These are phyloP conservation scores for Chionographis japonica DNA, from an alignment of 106 monocot genomes.

Conservation along the genomic window DNA sequence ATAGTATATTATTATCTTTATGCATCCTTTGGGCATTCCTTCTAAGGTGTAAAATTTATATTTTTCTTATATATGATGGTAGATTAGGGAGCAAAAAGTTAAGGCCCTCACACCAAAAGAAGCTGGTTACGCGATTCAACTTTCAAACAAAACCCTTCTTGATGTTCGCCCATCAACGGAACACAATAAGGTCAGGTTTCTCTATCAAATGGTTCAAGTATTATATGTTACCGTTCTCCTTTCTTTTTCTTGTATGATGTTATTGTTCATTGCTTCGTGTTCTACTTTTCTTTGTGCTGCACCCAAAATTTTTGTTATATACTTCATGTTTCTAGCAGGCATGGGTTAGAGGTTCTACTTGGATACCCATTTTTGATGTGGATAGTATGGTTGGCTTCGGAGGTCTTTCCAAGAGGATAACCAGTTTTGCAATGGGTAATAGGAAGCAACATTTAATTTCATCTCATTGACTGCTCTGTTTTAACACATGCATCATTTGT, in stretches of 20 bases:
- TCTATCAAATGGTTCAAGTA: not conserved
- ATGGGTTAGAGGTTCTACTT: conserved; percentile 87
- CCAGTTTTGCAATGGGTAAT: conserved; percentile 91
- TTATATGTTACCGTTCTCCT: not conserved
- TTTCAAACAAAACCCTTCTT: conserved; percentile 73
- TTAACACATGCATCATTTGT: not conserved
- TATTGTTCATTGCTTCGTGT: not conserved
- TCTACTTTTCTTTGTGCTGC: not conserved
- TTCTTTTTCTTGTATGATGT: not conserved
- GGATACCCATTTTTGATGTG: conserved; percentile 96
- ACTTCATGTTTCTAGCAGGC: conserved; percentile 37
- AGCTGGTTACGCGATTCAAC: conserved; percentile 96
- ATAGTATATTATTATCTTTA: too few species aligned
- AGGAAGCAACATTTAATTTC: not conserved
- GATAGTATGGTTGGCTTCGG: conserved; percentile 42
- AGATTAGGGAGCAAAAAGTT: conserved; percentile 94
- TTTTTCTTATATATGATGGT: conserved; percentile 4
- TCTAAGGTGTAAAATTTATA: not conserved
- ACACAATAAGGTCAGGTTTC: conserved; percentile 49
- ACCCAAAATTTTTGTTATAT: not conserved
- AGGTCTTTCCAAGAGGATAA: conserved; percentile 55
- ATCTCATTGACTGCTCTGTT: not conserved
- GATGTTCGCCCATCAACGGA: conserved; percentile 91
- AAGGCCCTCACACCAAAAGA: conserved; percentile 86
- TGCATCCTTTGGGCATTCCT: too few species aligned